Evolutionary conservation across 2,329 filamentous ascomycete genomes (phyloP).

Genomic region (Parastagonospora nodorum): DNA sequence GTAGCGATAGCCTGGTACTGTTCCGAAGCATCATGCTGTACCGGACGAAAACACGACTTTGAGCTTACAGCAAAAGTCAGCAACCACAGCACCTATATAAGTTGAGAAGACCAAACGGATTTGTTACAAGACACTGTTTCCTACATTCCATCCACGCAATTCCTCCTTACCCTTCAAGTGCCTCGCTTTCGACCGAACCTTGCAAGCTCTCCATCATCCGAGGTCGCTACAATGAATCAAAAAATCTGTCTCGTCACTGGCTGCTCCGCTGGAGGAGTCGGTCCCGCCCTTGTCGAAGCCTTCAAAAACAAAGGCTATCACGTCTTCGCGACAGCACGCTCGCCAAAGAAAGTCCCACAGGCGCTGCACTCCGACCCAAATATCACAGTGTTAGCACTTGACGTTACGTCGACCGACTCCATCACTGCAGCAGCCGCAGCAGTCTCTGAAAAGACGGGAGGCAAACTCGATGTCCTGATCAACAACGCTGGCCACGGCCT

Average conservation of each 20-base stretch:
- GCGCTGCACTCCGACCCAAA: slow-evolving; percentile 4
- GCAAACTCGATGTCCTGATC: slow-evolving; percentile 34
- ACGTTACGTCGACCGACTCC: slow-evolving; percentile 7
- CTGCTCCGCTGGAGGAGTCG: slow-evolving; percentile 46
- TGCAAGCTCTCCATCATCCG: background rate
- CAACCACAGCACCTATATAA: no score
- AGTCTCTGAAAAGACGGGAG: slow-evolving; percentile 6
- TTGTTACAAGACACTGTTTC: no score
- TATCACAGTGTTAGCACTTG: slow-evolving; percentile 23
- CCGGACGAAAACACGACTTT: no score
- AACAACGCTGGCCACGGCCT: slow-evolving; percentile 52
- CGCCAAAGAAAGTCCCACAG: slow-evolving; percentile 35
- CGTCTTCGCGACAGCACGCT: slow-evolving; percentile 52
- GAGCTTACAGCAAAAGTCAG: no score
- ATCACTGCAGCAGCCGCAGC: slow-evolving; percentile 8
- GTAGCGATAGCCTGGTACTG: no score
- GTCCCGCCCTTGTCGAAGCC: slow-evolving; percentile 45
- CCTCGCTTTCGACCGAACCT: no score
- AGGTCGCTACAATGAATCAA: background rate
- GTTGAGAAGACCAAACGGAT: no score
- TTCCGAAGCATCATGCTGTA: no score
- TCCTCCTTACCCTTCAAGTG: no score
- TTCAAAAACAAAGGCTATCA: slow-evolving; percentile 46
- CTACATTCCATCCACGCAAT: no score
- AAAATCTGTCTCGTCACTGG: slow-evolving; percentile 25